Evolutionary conservation across 805 yeast species (phyloP).

Genomic region (Sugiyamaella smithiae): DNA sequence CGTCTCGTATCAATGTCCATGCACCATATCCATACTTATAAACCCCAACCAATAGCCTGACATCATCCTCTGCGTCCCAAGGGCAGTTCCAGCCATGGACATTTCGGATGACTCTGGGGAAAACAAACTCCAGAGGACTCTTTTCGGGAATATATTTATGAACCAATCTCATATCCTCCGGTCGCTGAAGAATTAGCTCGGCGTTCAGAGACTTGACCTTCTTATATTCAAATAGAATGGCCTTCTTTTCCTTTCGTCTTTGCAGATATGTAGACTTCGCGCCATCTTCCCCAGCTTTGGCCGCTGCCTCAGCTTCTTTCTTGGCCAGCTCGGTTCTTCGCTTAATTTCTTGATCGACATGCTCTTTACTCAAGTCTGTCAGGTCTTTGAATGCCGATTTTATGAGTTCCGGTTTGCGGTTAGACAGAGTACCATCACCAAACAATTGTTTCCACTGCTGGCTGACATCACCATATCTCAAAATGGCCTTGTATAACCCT

Average conservation of each 20-base stretch:
- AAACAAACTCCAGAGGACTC: slow-evolving; percentile 54
- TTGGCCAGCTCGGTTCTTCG: slow-evolving; percentile 44
- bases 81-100: slow-evolving; percentile 90
- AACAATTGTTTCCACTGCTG: slow-evolving; percentile 80
- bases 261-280: slow-evolving; percentile 35
- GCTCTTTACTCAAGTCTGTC: slow-evolving; percentile 55
- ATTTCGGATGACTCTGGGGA: slow-evolving; percentile 64
- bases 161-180: slow-evolving; percentile 74
- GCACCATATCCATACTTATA: slow-evolving; percentile 93
- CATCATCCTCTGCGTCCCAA: slow-evolving; percentile 83
- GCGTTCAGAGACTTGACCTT: slow-evolving; percentile 90
- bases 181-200: slow-evolving; percentile 77
- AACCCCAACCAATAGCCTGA: slow-evolving; percentile 81
- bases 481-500: slow-evolving; percentile 75
- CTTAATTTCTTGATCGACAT: slow-evolving; percentile 62
- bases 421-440: slow-evolving; percentile 84
- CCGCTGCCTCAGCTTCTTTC: slow-evolving; percentile 29
- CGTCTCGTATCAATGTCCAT: slow-evolving; percentile 93
- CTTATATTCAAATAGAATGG: slow-evolving; percentile 81
- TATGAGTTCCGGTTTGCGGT: slow-evolving; percentile 75
- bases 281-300: slow-evolving; percentile 14
- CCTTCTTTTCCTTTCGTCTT: slow-evolving; percentile 82
- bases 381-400: slow-evolving; percentile 76
- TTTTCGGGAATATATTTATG: slow-evolving; percentile 45
- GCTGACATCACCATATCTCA: slow-evolving; percentile 74